Evolutionary conservation across 306 rosid genomes (phyloP), one percentile per base, ranked within the genome.

Genomic region (Quercus rubra): DNA sequence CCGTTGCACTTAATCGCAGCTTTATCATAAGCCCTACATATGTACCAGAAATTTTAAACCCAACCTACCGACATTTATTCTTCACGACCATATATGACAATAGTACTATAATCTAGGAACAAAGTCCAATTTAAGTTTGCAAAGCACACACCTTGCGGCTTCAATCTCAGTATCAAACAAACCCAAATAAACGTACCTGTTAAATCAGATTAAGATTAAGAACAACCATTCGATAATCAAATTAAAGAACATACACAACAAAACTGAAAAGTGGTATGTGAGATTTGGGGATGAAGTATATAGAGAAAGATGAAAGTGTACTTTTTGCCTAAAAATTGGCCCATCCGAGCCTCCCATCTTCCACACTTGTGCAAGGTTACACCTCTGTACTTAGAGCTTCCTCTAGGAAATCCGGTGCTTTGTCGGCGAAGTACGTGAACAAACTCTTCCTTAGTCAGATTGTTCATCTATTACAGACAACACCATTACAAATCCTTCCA

Each of bases 311-410:
- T 41, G 12, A 1, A 75, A n/a, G 78, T 1, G 55, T 90, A 96
- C 99, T 96, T 96, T 93, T 91, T 96, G 80, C 99, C 98, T 74
- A 96, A 82, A 87, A 96, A 96, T 82, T 96, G 99, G 64, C 98
- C 99, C 99, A 96, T 96, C 61, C 99, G 70, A 18, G 99, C 99
- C 28, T 96, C 99, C 99, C 99, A 96, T 90, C 99, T 89, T 79
- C 99, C 99, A 82, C 99, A 96, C 82, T 96, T 96, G 73, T 96
- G 99, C 88, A 96, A 87, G 68, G 99, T 96, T 4, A 96, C 99
- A 27, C 99, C 99, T 89, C 99, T 93, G 87, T 90, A 96, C 72
- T 96, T 96, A n/a, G 99, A 96, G 87, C 99, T 96, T 28, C 99
- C 99, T 78, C 99, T 91, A 1, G 99, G 99, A 83, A 89, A 96